phyloP scores from a whole-genome alignment of 75 land plant species.

The Picea sitchensis region DNA sequence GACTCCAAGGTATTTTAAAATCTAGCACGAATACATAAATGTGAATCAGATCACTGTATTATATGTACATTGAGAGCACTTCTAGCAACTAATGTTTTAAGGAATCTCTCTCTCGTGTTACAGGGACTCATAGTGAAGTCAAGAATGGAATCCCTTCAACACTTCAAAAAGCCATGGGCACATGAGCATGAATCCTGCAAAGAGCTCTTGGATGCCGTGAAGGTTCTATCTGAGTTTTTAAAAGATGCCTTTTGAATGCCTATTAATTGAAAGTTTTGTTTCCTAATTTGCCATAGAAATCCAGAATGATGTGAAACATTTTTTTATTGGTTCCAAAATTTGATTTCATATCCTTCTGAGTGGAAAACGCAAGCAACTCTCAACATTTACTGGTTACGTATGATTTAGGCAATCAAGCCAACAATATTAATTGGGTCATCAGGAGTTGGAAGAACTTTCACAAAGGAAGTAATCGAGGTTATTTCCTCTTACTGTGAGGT shows the following conservation, averaged over 20 bases:
- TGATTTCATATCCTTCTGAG: not conserved
- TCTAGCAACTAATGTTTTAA: not conserved
- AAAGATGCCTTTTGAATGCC: not conserved
- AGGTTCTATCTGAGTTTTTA: constrained; percentile 26
- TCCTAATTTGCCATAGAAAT: not conserved
- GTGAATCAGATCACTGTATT: too few species aligned
- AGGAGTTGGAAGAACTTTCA: constrained; percentile 45
- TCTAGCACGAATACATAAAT: not conserved
- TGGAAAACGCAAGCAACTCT: not conserved
- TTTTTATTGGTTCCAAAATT: not conserved
- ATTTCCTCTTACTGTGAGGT: constrained; percentile 37
- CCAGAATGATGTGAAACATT: not conserved
- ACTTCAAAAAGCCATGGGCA: constrained; percentile 65
- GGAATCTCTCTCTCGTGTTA: not conserved
- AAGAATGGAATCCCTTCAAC: constrained; percentile 53
- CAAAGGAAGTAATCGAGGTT: constrained; percentile 45
- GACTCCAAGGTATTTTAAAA: constrained; percentile 73
- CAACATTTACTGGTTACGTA: not conserved
- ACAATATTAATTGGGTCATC: constrained; percentile 42
- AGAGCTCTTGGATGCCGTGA: constrained; percentile 52
- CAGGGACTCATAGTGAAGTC: constrained; percentile 69
- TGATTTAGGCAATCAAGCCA: constrained; percentile 42
- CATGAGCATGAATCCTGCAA: constrained; percentile 55
- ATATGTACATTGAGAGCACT: not conserved
- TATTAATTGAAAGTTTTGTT: not conserved